phyloP scores from a whole-genome alignment of 2,329 filamentous ascomycete species.

The Dactylellina sp. region DNA sequence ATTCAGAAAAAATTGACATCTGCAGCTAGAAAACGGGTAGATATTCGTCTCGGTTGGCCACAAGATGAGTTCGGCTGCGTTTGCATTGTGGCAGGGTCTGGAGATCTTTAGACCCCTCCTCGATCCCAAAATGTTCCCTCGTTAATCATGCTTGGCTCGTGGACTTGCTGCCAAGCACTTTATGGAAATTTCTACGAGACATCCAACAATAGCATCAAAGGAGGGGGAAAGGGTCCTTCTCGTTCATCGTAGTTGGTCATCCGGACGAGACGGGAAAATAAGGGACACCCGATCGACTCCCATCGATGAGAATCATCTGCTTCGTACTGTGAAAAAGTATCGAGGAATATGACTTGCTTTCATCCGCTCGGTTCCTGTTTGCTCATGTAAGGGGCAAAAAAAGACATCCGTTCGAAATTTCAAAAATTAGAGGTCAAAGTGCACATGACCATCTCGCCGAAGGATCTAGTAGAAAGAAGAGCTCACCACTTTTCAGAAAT shows the following conservation, averaged over 20 bases:
- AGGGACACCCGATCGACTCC: conserved; percentile 48
- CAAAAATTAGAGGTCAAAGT: conserved; percentile 21
- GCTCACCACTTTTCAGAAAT: conserved; percentile 26
- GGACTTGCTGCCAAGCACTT: conserved; percentile 13
- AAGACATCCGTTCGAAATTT: conserved; percentile 36
- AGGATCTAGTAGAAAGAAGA: conserved; percentile 28
- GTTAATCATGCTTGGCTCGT: conserved; percentile 24
- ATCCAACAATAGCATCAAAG: conserved; percentile 45
- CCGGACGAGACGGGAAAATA: conserved; percentile 39
- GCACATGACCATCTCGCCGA: conserved; percentile 44
- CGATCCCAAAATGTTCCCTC: conserved; percentile 6
- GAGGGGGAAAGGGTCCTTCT: background rate
- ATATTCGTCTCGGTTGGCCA: conserved; percentile 46
- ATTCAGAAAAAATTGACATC: conserved; percentile 48
- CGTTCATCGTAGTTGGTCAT: conserved; percentile 34
- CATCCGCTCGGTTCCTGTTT: conserved; percentile 52
- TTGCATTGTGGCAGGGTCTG: conserved; percentile 36
- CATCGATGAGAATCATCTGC: conserved; percentile 44
- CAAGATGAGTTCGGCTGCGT: conserved; percentile 43
- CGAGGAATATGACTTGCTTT: conserved; percentile 47
- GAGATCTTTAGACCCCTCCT: conserved; percentile 11
- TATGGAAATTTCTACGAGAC: conserved; percentile 18
- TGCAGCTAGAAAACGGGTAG: conserved; percentile 51
- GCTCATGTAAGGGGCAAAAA: conserved; percentile 57
- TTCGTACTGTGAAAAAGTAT: conserved; percentile 12